phyloP scores from a whole-genome alignment of 1,139 yeast genomes.

The Suhomyces kunorum region DNA sequence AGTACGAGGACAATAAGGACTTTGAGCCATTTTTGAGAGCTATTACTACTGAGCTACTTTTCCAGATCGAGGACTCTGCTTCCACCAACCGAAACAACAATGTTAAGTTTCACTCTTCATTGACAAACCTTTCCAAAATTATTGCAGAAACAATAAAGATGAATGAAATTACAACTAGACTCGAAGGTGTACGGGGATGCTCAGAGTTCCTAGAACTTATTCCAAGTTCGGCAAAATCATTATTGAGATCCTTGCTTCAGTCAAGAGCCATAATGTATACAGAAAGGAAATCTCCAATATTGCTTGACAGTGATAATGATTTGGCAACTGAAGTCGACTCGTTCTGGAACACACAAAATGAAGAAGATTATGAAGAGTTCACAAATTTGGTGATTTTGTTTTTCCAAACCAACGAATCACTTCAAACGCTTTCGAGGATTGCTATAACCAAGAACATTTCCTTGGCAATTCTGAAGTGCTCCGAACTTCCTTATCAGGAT shows the following conservation, averaged over 20 bases:
- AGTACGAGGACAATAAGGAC: slow-evolving; percentile 2
- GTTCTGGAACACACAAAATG: slow-evolving; percentile 30
- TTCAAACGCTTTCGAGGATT: slow-evolving; percentile 32
- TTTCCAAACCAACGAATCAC: slow-evolving; percentile 49
- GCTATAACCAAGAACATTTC: slow-evolving; percentile 32
- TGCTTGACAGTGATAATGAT: slow-evolving; percentile 16
- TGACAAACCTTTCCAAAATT: slow-evolving; percentile 17
- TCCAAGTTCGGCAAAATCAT: slow-evolving; percentile 35
- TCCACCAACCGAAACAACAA: background rate
- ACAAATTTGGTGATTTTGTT: slow-evolving; percentile 41
- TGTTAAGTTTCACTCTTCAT: background rate
- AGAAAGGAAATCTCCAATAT: slow-evolving; percentile 12
- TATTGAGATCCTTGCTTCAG: slow-evolving; percentile 43
- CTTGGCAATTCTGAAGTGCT: background rate
- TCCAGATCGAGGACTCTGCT: slow-evolving; percentile 4
- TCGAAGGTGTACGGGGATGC: slow-evolving; percentile 38
- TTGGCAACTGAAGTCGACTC: slow-evolving; percentile 20
- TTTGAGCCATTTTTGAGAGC: slow-evolving; percentile 7
- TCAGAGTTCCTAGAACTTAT: slow-evolving; percentile 35
- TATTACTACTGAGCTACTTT: slow-evolving; percentile 9
- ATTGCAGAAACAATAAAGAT: slow-evolving; percentile 60
- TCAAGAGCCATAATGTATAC: slow-evolving; percentile 27
- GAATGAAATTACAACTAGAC: slow-evolving; percentile 56
- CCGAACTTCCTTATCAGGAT: background rate
- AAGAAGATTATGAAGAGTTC: slow-evolving; percentile 33